Evolutionary conservation across 1,284 basidiomycete species (phyloP), one percentile per base, ranked within the genome.

Genomic region (Boletus hoseneyae): DNA sequence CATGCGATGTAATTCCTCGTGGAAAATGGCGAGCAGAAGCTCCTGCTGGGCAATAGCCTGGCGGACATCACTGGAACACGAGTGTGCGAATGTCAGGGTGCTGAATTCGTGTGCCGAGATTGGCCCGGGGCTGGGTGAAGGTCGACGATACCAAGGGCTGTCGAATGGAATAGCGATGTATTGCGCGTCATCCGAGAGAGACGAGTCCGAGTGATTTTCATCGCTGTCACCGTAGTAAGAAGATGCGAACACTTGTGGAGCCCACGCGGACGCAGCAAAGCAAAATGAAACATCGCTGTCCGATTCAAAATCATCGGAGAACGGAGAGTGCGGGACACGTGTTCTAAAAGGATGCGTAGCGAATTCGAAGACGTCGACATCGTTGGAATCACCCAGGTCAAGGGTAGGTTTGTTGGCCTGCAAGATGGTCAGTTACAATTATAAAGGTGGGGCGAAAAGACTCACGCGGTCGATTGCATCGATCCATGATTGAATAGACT

Each of bases 1-100:
- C 18, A 45, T 53, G 21, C 67, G 53, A 15, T 48, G 59, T 18
- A 66, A 45, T 32, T 66, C 64, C 7, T 58, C 52, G 42, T 69
- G 52, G 45, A 69, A 69, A 16, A 69, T 32, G 16, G 54, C 50
- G 8, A 66, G 63, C 13, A 66, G 60, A 30, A 66, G 52, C 12
- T 68, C 63, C 30, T 66, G 64, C 38, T 66, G 64, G 1, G 63
- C 56, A 18, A 66, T 68, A 2, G 43, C 65, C 37, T 66, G 64
- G 30, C 65, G 66, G 9, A 66, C 59, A 27, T 67, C 66, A 25
- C 40, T 56, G 10, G 67, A 66, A 37, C 64, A 66, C 8, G 67
- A 69, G 11, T 41, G 42, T 35, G 55, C 56, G 16, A 55, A 66
- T 38, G 45, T 42, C 4, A 56, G 53, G 19, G 54, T 55, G 27